Base-by-base conservation (phyloP, 2,329 filamentous ascomycete genomes). In the Pseudogymnoascus sp. region DNA sequence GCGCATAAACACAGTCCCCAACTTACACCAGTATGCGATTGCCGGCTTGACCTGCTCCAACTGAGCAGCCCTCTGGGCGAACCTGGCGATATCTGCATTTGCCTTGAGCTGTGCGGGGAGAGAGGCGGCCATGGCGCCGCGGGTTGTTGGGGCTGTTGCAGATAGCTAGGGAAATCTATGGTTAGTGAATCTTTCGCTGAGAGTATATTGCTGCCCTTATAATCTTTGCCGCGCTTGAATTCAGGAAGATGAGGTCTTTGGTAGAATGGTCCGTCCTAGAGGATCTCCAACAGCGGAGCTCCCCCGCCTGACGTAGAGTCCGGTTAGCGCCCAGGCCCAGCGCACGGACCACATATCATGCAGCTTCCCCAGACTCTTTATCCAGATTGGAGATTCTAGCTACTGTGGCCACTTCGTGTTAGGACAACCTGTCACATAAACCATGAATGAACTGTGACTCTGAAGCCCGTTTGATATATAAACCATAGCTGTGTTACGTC, bases 11-110 rank as follows among this genome's bases (percentile, higher is more conserved):
- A 37, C 6, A 38, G n/a, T 16, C 47, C 16, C 1, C 8, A 37
- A 82, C 88, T 71, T 82, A 96, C 93, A 94, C 92, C 93, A 97
- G 75, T 97, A 99, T 65, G 92, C 83, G 67, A 97, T 83, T 63
- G 94, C 90, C 7, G 94, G 94, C 75, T 93, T 94, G 70, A 86
- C 84, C 63, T 82, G 82, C 73, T 93, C 89, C 57, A 99, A 83
- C 77, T 99, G 93, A 36, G 85, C 83, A 35, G 91, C 93, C 70
- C 93, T 86, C 60, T 87, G 82, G 64, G 92, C 86, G 74, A 95
- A 97, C 63, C 91, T 89, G 66, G 85, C 86, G 70, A 96, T 85
- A 72, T 96, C 92, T 63, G 89, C 86, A 61, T 86, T 79, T 28
- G 12, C 36, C 77, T 89, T 92, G 69, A 99, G 81, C 70, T 84